Conservation (phyloP, 148 eudicot genomes). For the Spergularia bocconei region DNA sequence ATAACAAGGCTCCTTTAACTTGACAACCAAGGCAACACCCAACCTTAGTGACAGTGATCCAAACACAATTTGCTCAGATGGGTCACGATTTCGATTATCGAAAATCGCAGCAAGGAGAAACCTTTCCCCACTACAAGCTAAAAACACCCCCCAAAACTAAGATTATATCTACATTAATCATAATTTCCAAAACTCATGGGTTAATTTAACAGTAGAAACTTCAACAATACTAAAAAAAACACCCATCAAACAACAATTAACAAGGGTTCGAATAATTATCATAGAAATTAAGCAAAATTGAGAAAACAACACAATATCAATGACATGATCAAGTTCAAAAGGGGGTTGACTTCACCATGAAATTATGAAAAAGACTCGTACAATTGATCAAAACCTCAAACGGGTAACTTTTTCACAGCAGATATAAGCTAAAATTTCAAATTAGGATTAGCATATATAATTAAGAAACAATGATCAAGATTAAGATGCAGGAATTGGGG, state of each 20-base stretch:
- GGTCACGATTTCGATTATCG: neutral
- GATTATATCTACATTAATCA: neutral
- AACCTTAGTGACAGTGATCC: neutral
- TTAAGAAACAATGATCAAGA: neutral
- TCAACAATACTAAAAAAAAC: neutral
- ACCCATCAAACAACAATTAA: neutral
- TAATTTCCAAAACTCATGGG: neutral
- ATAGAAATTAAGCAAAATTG: neutral
- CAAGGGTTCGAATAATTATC: neutral
- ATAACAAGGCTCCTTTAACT: neutral
- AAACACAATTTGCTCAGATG: neutral
- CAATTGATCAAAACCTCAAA: neutral
- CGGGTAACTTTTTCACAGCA: too few relatives aligned
- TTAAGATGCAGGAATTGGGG: neutral
- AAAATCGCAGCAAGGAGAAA: neutral
- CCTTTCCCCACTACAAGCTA: neutral
- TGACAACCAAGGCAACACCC: neutral
- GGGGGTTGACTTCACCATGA: neutral
- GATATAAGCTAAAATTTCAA: neutral
- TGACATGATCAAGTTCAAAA: constrained; percentile 2
- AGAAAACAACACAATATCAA: neutral
- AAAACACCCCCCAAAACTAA: neutral
- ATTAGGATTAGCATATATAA: neutral
- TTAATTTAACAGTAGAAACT: neutral
- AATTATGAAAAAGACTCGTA: neutral